Base-by-base conservation (phyloP, 2,329 filamentous ascomycete genomes). In the Cryphonectria radicalis region DNA sequence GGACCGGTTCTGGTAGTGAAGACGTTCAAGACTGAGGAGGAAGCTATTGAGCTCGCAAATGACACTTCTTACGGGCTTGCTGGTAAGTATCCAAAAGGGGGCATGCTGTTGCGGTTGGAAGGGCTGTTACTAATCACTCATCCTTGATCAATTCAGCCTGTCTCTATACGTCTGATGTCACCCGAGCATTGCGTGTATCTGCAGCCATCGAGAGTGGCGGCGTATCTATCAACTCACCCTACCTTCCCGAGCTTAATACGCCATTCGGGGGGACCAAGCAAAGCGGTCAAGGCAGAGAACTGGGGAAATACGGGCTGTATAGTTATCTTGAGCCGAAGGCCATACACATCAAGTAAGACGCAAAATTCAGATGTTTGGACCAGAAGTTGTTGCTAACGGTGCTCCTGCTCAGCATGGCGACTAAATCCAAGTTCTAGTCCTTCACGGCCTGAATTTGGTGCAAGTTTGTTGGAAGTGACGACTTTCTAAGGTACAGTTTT, bases 81-180 rank as follows among this genome's bases (percentile, higher is more conserved):
- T 32, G 62, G 55, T 60, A 37, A 50, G 68, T 35, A 17, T 17
- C 0, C 2, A 37, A 6, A 32, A 32, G 19, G 4, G 67, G 10
- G 40, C 40, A 42, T 42, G 40, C 40, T 42, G 40, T 42, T 42
- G 13, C 4, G 10, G 10, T 46, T 46, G 42, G 42, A 8, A 17
- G 28, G 28, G 35, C 59, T 4, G 13, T 22, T 63, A 35, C 59
- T 35, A 25, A 55, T 25, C 50, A 25, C 19, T 46, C 42, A 17
- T 46, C 42, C 10, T 46, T 14, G 42, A 17, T 46, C 42, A 8
- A 46, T 46, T 19, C 11, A 69, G 67, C 67, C 17, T 64, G 67
- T 53, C 25, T 69, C n/a, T 69, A 69, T 59, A 69, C 67, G 19
- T 69, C 67, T 22, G 67, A 69, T n/a, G 19, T 69, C 60, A 69